A percentile compares a stretch with the other conserved stretches of the same genome.
Evolutionary conservation across 2,329 filamentous ascomycete species (phyloP).

Genomic region (Sporothrix variecibatus): DNA sequence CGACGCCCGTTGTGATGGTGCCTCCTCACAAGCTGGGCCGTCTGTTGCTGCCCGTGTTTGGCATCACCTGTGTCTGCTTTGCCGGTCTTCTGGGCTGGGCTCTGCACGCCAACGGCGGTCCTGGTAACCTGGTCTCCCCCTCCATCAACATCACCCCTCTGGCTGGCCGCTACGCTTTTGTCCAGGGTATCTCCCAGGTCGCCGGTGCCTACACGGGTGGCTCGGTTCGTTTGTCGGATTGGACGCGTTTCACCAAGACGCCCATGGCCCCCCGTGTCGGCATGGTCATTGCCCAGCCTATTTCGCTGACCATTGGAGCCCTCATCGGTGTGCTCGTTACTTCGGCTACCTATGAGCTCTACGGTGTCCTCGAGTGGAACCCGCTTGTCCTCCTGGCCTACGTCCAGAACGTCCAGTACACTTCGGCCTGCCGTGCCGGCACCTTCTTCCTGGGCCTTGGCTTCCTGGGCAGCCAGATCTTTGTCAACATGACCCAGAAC

Average conservation of each 20-base stretch:
- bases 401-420: constrained; percentile 10
- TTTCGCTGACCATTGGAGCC: constrained; percentile 1
- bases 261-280: constrained; percentile 10
- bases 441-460: constrained; percentile 12
- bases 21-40: constrained; percentile 16
- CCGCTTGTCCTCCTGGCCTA: constrained; percentile 8
- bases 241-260: constrained; percentile 19
- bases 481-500: constrained; percentile 47
- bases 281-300: constrained; percentile 17
- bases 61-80: constrained; percentile 14
- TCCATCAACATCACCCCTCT: constrained; percentile 1
- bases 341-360: constrained; percentile 11
- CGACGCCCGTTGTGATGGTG: constrained; percentile 1
- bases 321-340: constrained; percentile 16
- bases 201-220: constrained; percentile 13
- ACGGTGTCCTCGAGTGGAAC: constrained; percentile 17
- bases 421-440: constrained; percentile 11
- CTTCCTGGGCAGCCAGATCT: constrained; percentile 16
- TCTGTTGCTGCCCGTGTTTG: constrained; percentile 11
- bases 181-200: constrained; percentile 17
- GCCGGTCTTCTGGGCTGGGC: constrained; percentile 20
- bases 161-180: constrained; percentile 10
- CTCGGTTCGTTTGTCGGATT: not conserved
- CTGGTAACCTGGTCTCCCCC: constrained; percentile 6
- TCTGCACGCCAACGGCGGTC: constrained; percentile 11